Evolutionary conservation across 139 green algal species (phyloP).

Genomic region (Helicosporidium sp.): DNA sequence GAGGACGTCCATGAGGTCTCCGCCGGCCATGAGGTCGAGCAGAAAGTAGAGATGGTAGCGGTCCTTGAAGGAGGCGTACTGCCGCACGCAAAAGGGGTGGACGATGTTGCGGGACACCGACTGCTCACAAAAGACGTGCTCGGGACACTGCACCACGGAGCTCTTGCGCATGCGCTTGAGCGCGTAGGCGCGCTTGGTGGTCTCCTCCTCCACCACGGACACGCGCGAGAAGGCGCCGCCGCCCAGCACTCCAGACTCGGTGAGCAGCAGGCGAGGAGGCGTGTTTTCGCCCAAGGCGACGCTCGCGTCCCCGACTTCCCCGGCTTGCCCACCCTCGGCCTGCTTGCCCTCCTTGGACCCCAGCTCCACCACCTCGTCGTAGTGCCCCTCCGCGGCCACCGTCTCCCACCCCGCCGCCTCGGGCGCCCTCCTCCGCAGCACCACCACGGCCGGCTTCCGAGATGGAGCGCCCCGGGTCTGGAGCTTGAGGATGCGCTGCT

Average conservation of each 20-base stretch:
- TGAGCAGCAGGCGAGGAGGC: constrained; percentile 30
- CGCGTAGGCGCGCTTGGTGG: constrained; percentile 52
- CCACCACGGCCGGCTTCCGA: constrained; percentile 50
- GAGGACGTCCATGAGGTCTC: constrained; percentile 90
- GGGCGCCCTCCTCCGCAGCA: constrained; percentile 41
- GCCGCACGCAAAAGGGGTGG: constrained; percentile 84
- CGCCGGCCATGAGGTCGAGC: constrained; percentile 79
- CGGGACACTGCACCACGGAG: constrained; percentile 67
- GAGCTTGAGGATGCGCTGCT: constrained; percentile 58
- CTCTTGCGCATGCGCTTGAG: constrained; percentile 86
- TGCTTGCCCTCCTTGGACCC: background rate
- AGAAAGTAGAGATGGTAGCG: constrained; percentile 86
- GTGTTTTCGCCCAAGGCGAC: background rate
- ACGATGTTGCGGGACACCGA: constrained; percentile 76
- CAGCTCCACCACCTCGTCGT: constrained; percentile 74
- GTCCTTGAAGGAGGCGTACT: constrained; percentile 88
- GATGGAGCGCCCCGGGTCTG: constrained; percentile 16
- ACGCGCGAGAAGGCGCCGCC: constrained; percentile 72
- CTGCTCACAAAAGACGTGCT: constrained; percentile 91
- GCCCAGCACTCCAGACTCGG: constrained; percentile 62
- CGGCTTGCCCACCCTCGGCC: background rate
- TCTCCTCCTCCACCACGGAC: constrained; percentile 39
- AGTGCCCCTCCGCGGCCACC: constrained; percentile 52
- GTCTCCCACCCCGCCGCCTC: constrained; percentile 52
- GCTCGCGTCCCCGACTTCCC: background rate